Conservation (phyloP, 1,284 basidiomycete species). For the Tilletia setariae region DNA sequence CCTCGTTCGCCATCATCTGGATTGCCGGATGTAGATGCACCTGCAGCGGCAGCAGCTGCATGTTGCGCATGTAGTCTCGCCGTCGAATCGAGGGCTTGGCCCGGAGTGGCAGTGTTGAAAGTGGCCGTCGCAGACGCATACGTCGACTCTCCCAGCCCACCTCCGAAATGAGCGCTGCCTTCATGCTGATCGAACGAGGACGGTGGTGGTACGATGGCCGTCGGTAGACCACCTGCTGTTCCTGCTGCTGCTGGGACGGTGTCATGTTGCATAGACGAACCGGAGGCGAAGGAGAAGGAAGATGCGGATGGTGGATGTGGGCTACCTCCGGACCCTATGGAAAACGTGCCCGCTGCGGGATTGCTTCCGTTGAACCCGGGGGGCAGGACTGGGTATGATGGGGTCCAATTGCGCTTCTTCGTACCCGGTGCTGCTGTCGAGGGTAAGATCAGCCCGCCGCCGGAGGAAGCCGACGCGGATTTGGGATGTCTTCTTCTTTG, state of each 20-base stretch:
- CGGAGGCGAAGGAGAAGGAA: background rate
- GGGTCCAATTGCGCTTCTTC: constrained; percentile 13
- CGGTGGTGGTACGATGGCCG: background rate
- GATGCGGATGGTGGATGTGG: background rate
- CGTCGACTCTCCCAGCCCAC: constrained; percentile 7
- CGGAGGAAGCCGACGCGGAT: too few relatives aligned
- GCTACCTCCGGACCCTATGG: background rate
- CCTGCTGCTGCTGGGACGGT: background rate
- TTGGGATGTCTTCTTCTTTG: too few relatives aligned
- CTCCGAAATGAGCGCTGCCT: too few relatives aligned
- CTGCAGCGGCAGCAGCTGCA: too few relatives aligned
- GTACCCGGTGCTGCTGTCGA: background rate
- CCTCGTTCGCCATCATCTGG: background rate
- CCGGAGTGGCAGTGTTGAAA: background rate
- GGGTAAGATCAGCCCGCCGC: too few relatives aligned
- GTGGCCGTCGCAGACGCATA: constrained; percentile 2
- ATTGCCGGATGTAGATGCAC: too few relatives aligned
- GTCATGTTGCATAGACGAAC: background rate
- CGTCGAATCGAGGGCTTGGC: background rate
- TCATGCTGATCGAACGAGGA: background rate
- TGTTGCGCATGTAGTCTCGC: constrained; percentile 4
- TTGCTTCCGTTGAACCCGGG: background rate
- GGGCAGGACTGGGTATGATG: constrained; percentile 2
- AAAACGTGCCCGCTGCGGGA: background rate
- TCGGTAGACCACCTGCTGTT: background rate